Conservation (phyloP, 176 grass and related monocot species). For the Secale cereale region DNA sequence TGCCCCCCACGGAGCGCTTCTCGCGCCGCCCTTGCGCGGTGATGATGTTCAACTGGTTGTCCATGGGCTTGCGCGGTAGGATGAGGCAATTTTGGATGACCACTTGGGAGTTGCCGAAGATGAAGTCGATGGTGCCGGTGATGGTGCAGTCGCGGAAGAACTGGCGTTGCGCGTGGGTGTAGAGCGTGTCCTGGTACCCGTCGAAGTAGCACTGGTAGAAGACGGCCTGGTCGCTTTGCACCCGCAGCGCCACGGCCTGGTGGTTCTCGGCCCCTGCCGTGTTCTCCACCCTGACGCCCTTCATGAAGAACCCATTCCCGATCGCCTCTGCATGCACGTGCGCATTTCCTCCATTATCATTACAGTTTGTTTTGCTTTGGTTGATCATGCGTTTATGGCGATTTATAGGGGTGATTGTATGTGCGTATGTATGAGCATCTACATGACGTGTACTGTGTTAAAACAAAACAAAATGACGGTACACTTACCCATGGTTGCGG, state of each 20-base stretch:
- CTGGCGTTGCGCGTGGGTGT: conserved; percentile 67
- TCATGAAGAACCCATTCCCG: conserved; percentile 72
- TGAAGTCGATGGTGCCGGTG: conserved; percentile 61
- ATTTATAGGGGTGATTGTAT: too few species aligned
- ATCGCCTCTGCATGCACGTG: conserved; percentile 43
- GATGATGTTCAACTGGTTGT: conserved; percentile 70
- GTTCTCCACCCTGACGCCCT: conserved; percentile 63
- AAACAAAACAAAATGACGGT: too few species aligned
- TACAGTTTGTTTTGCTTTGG: background rate
- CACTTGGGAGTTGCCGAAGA: conserved; percentile 75
- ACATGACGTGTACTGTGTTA: too few species aligned
- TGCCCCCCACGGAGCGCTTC: conserved; percentile 38
- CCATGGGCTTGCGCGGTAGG: conserved; percentile 54
- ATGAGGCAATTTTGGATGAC: conserved; percentile 66
- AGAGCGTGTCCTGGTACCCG: conserved; percentile 84
- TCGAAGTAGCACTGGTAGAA: conserved; percentile 70
- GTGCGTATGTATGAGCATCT: too few species aligned
- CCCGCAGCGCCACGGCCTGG: conserved; percentile 66
- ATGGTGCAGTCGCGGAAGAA: conserved; percentile 73
- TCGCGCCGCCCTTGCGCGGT: conserved; percentile 71
- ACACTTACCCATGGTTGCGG: conserved; percentile 42
- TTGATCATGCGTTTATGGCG: background rate
- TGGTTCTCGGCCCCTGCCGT: conserved; percentile 65
- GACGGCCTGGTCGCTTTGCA: conserved; percentile 55
- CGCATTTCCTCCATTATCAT: background rate